phyloP scores from a whole-genome alignment of 2,329 filamentous ascomycete species.

The Stachybotrys chartarum region DNA sequence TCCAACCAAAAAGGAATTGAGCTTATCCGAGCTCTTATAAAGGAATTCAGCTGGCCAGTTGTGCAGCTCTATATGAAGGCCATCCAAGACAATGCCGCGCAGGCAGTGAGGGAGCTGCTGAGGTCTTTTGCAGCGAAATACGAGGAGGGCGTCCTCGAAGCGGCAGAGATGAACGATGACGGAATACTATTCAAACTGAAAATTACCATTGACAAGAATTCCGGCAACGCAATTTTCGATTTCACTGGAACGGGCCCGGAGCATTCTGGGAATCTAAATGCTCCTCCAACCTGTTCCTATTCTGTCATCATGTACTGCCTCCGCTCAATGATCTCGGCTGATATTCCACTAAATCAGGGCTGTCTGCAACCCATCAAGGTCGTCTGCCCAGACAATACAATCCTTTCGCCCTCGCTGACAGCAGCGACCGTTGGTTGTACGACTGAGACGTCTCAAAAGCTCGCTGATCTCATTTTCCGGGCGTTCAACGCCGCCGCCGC shows the following conservation, averaged over 20 bases:
- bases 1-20: constrained; percentile 81
- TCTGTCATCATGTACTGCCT: constrained; percentile 25
- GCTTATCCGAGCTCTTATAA: constrained; percentile 65
- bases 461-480: constrained; percentile 62
- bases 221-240: constrained; percentile 66
- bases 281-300: constrained; percentile 18
- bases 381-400: constrained; percentile 18
- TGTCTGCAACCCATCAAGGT: constrained; percentile 37
- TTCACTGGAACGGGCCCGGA: constrained; percentile 22
- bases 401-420: constrained; percentile 23
- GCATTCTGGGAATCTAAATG: constrained; percentile 21
- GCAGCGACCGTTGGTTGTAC: constrained; percentile 25
- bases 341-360: constrained; percentile 32
- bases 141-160: constrained; percentile 61
- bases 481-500: constrained; percentile 70
- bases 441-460: constrained; percentile 25
- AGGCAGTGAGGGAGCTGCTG: constrained; percentile 65
- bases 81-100: constrained; percentile 75
- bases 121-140: constrained; percentile 65
- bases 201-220: constrained; percentile 65
- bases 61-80: constrained; percentile 80
- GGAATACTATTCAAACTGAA: constrained; percentile 70
- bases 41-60: constrained; percentile 68
- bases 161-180: constrained; percentile 80
- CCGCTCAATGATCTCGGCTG: constrained; percentile 21